Evolutionary conservation across 352 stramenopile genomes (phyloP).

Genomic region (Phytophthora fragariaefolia): DNA sequence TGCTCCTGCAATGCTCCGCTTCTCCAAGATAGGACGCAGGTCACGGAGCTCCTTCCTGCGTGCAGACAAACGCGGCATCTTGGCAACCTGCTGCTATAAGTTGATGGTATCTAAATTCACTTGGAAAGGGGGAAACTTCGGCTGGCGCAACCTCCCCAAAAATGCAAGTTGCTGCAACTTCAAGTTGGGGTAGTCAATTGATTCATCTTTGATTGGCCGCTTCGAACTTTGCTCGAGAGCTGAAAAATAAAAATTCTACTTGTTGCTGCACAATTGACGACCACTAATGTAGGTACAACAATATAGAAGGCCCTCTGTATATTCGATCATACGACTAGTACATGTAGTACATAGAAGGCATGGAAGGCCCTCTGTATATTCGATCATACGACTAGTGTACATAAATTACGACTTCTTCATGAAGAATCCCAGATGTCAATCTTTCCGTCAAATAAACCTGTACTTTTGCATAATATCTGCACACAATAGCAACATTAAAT

Average conservation of each 20-base stretch:
- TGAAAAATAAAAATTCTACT: slow-evolving; percentile 10
- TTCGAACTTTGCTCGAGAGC: not conserved
- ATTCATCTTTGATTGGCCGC: slow-evolving; percentile 4
- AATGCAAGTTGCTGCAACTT: slow-evolving; percentile 3
- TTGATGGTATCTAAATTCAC: not conserved
- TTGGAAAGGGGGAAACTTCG: not conserved
- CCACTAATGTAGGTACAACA: too few species aligned
- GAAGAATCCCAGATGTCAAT: too few species aligned
- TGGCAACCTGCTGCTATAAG: not conserved
- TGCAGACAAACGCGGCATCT: slow-evolving; percentile 16
- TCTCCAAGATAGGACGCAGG: not conserved
- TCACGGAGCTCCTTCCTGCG: slow-evolving; percentile 2
- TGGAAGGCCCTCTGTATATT: too few species aligned
- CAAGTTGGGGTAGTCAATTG: slow-evolving; percentile 17
- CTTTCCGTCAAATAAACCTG: too few species aligned
- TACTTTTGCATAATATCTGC: too few species aligned
- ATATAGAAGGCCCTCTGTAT: too few species aligned
- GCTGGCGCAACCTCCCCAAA: not conserved
- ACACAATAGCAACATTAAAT: too few species aligned
- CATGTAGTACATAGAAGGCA: too few species aligned
- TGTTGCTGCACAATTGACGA: slow-evolving; percentile 17
- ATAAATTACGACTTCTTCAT: too few species aligned
- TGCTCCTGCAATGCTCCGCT: not conserved
- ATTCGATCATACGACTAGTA: too few species aligned
- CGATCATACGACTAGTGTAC: too few species aligned